Conservation (phyloP, 768 basidiomycete genomes). For the Cystobasidium tubakii region DNA sequence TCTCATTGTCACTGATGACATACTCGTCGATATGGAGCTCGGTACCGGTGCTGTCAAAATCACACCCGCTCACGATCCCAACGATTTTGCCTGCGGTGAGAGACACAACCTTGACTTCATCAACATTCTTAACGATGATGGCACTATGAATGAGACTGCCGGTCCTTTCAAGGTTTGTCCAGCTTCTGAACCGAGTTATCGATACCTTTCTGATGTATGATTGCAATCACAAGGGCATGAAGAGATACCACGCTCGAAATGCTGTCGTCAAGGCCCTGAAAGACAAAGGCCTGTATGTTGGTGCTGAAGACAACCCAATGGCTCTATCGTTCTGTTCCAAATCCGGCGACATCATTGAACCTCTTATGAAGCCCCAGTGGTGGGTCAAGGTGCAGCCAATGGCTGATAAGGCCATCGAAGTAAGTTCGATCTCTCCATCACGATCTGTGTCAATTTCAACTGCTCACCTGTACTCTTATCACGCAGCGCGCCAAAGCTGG, state of each 20-base stretch:
- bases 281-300: conserved; percentile 75
- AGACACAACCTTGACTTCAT: conserved; percentile 84
- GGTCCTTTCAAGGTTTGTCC: conserved; percentile 64
- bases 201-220: conserved; percentile 13
- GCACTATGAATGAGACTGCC: conserved; percentile 84
- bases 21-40: conserved; percentile 84
- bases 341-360: conserved; percentile 94
- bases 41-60: conserved; percentile 99
- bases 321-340: conserved; percentile 59
- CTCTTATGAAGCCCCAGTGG: conserved; percentile 95
- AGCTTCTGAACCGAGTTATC: neutral
- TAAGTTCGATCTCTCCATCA: conserved; percentile 48
- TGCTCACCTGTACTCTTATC: neutral
- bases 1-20: conserved; percentile 78
- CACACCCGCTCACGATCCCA: conserved; percentile 94
- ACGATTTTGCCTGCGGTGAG: conserved; percentile 89
- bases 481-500: conserved; percentile 76
- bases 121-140: conserved; percentile 92
- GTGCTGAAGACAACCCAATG: conserved; percentile 95
- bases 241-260: conserved; percentile 85
- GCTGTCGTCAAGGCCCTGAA: conserved; percentile 76
- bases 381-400: conserved; percentile 91
- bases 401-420: conserved; percentile 82
- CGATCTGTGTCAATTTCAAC: neutral
- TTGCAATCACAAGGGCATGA: conserved; percentile 96